Evolutionary conservation across 768 basidiomycete species (phyloP), one percentile per base, ranked within the genome.

Genomic region (Amanita pallidorosea): DNA sequence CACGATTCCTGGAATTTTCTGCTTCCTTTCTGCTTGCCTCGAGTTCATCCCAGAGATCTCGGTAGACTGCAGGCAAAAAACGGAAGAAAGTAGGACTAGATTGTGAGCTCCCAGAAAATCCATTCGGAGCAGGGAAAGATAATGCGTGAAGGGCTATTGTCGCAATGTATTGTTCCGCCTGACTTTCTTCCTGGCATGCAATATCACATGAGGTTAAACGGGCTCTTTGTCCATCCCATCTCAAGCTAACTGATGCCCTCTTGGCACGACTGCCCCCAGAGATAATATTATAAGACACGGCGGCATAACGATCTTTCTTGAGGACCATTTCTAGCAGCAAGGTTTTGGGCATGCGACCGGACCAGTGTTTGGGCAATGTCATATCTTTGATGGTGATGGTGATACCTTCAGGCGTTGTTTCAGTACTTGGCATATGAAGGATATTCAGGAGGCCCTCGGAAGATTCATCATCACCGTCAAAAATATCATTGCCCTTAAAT

Each of bases 31-130:
- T 74, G 23, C 70, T 66, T 3, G 57, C 62, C 58, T 93, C 92
- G 13, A 97, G 67, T 63, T 94, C 89, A 49, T 89, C 85, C 95
- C 95, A 99, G 15, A 99, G 69, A 63, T 92, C 87, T 54, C 92
- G 77, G 65, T 85, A 95, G 15, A 78, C 75, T 2, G 83, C 72
- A 7, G 95, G 91, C n/a, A 98, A 71, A 7, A 81, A 64, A 56
- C 89, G 74, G 64, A 88, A 88, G 56, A 83, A 88, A 1, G 87
- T 83, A 42, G 70, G 70, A 40, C 65, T n/a, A 35, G 4, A 74
- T 25, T 73, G 69, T 42, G 74, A 66, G 35, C 71, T 70, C 9
- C 66, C 63, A 29, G 78, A 73, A 63, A 90, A 90, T 7, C 85
- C 85, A 47, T 77, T 76, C 2, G 64, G 51, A n/a, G 41, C 4